These are phyloP conservation scores for Melanopsichium pennsylvanicum DNA, from an alignment of 1,284 basidiomycete species.

Conservation along the genomic window DNA sequence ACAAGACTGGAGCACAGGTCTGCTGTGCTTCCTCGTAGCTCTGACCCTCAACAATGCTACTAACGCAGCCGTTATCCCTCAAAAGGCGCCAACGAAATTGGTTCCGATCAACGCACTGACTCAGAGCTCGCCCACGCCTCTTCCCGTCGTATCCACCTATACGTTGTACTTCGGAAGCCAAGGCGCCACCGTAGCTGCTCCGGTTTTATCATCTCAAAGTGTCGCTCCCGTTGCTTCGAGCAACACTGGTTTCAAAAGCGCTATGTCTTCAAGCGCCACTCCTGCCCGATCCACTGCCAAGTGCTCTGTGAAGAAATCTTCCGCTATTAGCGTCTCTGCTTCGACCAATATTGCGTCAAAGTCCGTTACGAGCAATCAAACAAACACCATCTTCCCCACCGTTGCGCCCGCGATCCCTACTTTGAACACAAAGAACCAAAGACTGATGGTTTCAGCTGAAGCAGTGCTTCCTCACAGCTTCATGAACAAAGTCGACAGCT, in stretches of 20 bases:
- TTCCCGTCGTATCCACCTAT: conserved; percentile 24
- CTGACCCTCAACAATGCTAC: background rate
- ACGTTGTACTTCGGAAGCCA: conserved; percentile 20
- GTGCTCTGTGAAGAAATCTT: conserved; percentile 15
- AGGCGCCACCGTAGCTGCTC: conserved; percentile 7
- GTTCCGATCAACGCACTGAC: background rate
- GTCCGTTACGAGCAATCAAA: conserved; percentile 15
- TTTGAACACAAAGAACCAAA: background rate
- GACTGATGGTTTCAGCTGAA: background rate
- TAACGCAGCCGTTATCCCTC: conserved; percentile 19
- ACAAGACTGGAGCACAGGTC: background rate
- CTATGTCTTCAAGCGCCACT: background rate
- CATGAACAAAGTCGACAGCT: conserved; percentile 18
- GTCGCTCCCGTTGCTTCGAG: background rate
- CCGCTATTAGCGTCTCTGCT: conserved; percentile 6
- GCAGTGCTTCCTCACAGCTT: conserved; percentile 16
- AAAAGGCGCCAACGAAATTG: conserved; percentile 2
- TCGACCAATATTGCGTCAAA: conserved; percentile 8
- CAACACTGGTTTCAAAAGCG: too few relatives aligned
- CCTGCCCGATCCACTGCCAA: conserved; percentile 4
- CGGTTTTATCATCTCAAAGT: conserved; percentile 3
- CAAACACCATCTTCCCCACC: conserved; percentile 13
- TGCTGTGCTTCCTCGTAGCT: conserved; percentile 5
- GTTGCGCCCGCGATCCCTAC: conserved; percentile 4
- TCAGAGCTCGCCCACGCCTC: background rate